A percentile compares a stretch with the other conserved stretches of the same genome.
These are phyloP conservation scores for Monosporascus sp. DNA, from an alignment of 2,329 filamentous ascomycete species.

Conservation along the genomic window DNA sequence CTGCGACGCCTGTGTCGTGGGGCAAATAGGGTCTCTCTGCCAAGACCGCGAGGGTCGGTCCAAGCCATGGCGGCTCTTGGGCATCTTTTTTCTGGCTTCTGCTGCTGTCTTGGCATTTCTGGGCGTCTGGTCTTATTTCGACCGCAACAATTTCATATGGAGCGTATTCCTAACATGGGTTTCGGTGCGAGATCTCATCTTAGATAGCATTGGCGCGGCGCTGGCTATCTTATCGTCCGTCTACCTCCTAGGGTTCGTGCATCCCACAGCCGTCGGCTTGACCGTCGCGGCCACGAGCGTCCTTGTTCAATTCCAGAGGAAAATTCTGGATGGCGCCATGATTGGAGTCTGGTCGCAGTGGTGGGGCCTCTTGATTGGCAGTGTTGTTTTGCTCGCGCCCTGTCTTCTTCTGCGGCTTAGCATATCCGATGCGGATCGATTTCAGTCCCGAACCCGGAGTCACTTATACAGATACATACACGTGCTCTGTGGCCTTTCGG, in stretches of 20 bases:
- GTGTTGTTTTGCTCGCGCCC: slow-evolving; percentile 19
- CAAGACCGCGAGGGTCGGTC: slow-evolving; percentile 19
- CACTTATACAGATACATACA: slow-evolving; percentile 13
- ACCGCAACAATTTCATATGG: slow-evolving; percentile 22
- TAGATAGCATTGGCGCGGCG: slow-evolving; percentile 23
- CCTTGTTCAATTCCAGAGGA: slow-evolving; percentile 19
- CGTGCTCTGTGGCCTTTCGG: slow-evolving; percentile 9
- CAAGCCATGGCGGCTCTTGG: slow-evolving; percentile 17
- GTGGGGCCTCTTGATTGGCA: slow-evolving; percentile 13
- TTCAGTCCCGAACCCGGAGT: slow-evolving; percentile 6
- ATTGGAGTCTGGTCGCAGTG: slow-evolving; percentile 17
- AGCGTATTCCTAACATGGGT: slow-evolving; percentile 25
- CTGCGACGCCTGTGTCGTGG: slow-evolving; percentile 28
- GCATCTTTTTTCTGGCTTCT: slow-evolving; percentile 16
- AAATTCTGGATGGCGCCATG: slow-evolving; percentile 17
- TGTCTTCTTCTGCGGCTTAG: slow-evolving; percentile 17
- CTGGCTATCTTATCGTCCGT: slow-evolving; percentile 20
- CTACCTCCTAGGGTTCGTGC: slow-evolving; percentile 22
- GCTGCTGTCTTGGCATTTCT: slow-evolving; percentile 19
- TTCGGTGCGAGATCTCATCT: slow-evolving; percentile 22
- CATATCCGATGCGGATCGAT: slow-evolving; percentile 1
- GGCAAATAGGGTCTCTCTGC: slow-evolving; percentile 19
- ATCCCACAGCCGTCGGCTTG: slow-evolving; percentile 22
- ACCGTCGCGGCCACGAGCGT: slow-evolving; percentile 17
- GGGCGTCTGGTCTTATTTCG: slow-evolving; percentile 23